Evolutionary conservation across 148 eudicot species (phyloP).

Genomic region (Drosera capensis): DNA sequence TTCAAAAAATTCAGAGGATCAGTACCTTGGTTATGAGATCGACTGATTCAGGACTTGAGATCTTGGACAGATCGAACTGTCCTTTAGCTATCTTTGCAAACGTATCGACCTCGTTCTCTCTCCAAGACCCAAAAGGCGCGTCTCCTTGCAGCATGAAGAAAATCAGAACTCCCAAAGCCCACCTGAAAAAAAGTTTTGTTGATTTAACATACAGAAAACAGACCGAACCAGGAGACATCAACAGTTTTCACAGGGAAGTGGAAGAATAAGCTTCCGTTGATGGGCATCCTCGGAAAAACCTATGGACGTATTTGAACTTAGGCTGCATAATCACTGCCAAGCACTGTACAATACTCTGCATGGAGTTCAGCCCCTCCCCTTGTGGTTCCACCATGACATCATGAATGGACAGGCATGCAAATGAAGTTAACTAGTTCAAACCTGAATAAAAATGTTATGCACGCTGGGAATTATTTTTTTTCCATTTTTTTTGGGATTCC

Average conservation of each 20-base stretch:
- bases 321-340: too few relatives aligned
- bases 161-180: constrained; percentile 88
- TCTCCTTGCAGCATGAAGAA: constrained; percentile 90
- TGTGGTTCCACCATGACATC: too few relatives aligned
- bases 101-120: constrained; percentile 80
- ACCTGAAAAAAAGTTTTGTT: constrained; percentile 36
- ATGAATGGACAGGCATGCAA: too few relatives aligned
- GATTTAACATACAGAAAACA: not conserved
- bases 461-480: too few relatives aligned
- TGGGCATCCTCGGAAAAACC: too few relatives aligned
- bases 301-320: too few relatives aligned
- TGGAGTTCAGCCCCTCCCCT: too few relatives aligned
- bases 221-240: not conserved
- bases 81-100: constrained; percentile 83
- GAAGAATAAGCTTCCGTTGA: not conserved
- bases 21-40: constrained; percentile 82
- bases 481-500: too few relatives aligned
- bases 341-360: too few relatives aligned
- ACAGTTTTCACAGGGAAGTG: not conserved
- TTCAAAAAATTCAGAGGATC: not conserved
- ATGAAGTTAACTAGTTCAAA: too few relatives aligned
- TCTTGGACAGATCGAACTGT: constrained; percentile 56
- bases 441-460: too few relatives aligned
- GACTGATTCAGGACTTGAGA: constrained; percentile 48
- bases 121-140: constrained; percentile 98